These are phyloP conservation scores for Striga hermonthica DNA, from an alignment of 305 asterid genomes.

Conservation along the genomic window DNA sequence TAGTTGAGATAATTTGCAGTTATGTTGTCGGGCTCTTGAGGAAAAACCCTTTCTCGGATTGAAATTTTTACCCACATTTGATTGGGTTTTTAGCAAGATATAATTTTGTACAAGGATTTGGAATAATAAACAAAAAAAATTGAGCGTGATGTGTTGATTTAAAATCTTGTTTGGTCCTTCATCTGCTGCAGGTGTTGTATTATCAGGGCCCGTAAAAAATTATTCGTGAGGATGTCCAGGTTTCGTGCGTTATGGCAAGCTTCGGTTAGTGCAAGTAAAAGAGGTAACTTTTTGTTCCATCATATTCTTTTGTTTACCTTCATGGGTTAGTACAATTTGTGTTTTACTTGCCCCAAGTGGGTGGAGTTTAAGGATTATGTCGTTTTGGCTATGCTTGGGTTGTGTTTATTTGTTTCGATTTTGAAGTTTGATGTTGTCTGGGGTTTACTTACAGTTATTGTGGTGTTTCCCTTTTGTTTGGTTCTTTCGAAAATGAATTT, in stretches of 20 bases:
- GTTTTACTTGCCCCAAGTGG: too few relatives aligned
- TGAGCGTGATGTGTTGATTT: too few relatives aligned
- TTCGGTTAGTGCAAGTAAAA: slow-evolving; percentile 71
- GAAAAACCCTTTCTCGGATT: too few relatives aligned
- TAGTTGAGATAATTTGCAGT: too few relatives aligned
- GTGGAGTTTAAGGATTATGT: too few relatives aligned
- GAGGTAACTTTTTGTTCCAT: slow-evolving; percentile 40
- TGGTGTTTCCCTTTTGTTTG: neutral
- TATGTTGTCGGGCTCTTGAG: too few relatives aligned
- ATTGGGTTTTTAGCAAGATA: too few relatives aligned
- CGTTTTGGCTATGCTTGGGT: too few relatives aligned
- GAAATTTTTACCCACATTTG: too few relatives aligned
- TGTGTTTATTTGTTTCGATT: neutral
- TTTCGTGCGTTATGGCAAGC: slow-evolving; percentile 72
- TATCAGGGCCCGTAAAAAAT: slow-evolving; percentile 12
- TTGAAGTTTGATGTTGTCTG: neutral
- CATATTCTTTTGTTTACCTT: neutral
- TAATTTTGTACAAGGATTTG: too few relatives aligned
- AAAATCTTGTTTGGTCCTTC: neutral
- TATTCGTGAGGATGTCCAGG: slow-evolving; percentile 51
- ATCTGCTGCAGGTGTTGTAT: slow-evolving; percentile 5
- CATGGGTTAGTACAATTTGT: too few relatives aligned
- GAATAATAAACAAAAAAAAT: too few relatives aligned
- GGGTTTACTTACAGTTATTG: neutral
- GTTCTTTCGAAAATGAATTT: neutral